These are phyloP conservation scores for Thelonectria discophora DNA, from an alignment of 2,329 filamentous ascomycete genomes.

Conservation along the genomic window DNA sequence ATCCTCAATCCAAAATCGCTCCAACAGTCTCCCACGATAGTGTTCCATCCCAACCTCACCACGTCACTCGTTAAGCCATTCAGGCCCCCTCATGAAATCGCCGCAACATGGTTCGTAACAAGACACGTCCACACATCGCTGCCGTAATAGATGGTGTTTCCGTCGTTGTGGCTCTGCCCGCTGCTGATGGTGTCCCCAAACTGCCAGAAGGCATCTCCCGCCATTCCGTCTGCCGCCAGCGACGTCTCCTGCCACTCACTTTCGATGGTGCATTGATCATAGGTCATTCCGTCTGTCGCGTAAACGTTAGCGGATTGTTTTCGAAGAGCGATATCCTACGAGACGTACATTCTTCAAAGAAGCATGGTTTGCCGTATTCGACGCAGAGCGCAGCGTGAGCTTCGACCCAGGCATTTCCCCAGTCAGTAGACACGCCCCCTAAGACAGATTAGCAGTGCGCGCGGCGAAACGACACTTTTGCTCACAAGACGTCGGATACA, in stretches of 20 bases:
- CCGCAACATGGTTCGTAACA: constrained; percentile 53
- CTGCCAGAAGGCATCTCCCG: constrained; percentile 53
- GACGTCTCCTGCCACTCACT: constrained; percentile 55
- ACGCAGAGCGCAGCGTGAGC: constrained; percentile 42
- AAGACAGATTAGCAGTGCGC: not conserved
- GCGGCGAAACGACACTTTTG: not conserved
- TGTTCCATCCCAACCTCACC: not conserved
- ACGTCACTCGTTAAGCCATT: not conserved
- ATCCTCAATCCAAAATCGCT: not conserved
- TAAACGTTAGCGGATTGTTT: not conserved
- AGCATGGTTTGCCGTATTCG: constrained; percentile 43
- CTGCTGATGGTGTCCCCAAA: constrained; percentile 52
- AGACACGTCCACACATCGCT: constrained; percentile 54
- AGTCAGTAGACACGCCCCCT: constrained; percentile 29
- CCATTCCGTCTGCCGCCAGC: constrained; percentile 44
- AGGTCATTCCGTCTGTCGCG: constrained; percentile 37
- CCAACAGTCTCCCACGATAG: not conserved
- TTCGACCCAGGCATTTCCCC: constrained; percentile 33
- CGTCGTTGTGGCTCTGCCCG: constrained; percentile 54
- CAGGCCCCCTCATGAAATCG: not conserved
- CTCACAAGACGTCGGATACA: constrained; percentile 45
- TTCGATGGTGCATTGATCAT: constrained; percentile 53
- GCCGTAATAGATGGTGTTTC: constrained; percentile 56
- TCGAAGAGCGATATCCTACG: not conserved
- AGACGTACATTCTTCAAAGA: constrained; percentile 47